These are phyloP conservation scores for Diaporthe citriasiana DNA, from an alignment of 2,329 filamentous ascomycete genomes.

Conservation along the genomic window DNA sequence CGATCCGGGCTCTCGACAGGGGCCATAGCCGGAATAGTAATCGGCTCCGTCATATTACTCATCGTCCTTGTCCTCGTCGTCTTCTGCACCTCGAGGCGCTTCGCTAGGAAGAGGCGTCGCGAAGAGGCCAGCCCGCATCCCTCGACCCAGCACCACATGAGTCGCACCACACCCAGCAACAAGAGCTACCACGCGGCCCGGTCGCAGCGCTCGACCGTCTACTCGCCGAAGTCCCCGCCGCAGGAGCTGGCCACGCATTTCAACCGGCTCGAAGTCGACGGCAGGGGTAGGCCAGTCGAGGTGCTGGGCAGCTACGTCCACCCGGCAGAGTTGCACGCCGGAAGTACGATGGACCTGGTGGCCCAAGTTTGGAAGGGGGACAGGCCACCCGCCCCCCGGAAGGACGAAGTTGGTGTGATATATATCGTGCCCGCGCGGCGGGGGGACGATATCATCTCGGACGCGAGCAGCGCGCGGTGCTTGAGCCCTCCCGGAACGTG, in stretches of 20 bases:
- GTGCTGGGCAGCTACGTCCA: conserved; percentile 32
- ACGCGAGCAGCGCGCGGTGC: background rate
- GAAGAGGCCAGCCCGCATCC: conserved; percentile 27
- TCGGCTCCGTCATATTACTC: conserved; percentile 42
- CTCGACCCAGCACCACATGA: conserved; percentile 5
- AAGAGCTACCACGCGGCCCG: conserved; percentile 7
- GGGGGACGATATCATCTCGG: background rate
- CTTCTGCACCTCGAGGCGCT: conserved; percentile 38
- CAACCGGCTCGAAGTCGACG: conserved; percentile 37
- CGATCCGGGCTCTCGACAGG: conserved; percentile 40
- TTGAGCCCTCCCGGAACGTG: conserved; percentile 4
- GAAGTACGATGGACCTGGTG: conserved; percentile 35
- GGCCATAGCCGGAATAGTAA: conserved; percentile 48
- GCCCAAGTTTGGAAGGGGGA: conserved; percentile 6
- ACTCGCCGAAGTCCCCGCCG: conserved; percentile 4
- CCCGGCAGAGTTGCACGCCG: conserved; percentile 38
- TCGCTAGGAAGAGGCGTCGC: conserved; percentile 37
- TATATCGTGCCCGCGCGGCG: background rate
- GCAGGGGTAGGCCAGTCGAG: conserved; percentile 21
- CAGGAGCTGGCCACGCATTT: conserved; percentile 39
- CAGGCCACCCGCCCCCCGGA: background rate
- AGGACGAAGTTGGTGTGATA: conserved; percentile 2
- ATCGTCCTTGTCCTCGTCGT: conserved; percentile 42
- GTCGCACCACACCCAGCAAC: background rate
- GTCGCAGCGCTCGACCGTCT: background rate